Evolutionary conservation across 2,329 filamentous ascomycete genomes (phyloP).

Genomic region (Aschersonia sp.): DNA sequence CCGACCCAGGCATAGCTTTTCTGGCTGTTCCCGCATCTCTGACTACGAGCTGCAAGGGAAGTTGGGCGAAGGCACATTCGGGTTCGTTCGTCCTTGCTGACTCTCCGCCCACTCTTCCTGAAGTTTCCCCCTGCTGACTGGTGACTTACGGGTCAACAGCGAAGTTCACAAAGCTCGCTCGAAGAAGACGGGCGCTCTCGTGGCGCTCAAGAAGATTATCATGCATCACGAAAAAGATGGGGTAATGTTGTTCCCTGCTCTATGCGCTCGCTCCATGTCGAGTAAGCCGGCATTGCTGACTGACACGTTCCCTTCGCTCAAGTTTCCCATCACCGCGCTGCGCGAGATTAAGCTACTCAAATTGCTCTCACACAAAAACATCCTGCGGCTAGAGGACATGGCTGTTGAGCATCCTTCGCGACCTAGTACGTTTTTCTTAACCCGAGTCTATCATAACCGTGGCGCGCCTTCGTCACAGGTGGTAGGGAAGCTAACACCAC

Average conservation of each 20-base stretch:
- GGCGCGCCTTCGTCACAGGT: not conserved
- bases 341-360: constrained; percentile 97
- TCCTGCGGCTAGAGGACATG: constrained; percentile 87
- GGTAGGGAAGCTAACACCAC: not conserved
- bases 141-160: constrained; percentile 20
- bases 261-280: not conserved
- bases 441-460: no score
- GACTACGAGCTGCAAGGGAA: constrained; percentile 72
- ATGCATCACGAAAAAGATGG: constrained; percentile 99
- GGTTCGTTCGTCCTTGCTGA: constrained; percentile 41
- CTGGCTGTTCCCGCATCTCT: constrained; percentile 69
- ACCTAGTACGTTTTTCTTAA: constrained; percentile 30
- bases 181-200: constrained; percentile 55
- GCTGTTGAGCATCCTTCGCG: constrained; percentile 64
- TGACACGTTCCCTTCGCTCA: constrained; percentile 3
- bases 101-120: not conserved
- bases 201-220: constrained; percentile 95
- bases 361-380: constrained; percentile 80
- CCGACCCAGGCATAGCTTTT: constrained; percentile 48
- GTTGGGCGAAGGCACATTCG: constrained; percentile 91
- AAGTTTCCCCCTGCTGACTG: not conserved
- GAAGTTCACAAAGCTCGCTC: constrained; percentile 86
- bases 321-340: constrained; percentile 95
- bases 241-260: constrained; percentile 21
- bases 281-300: not conserved